Base-by-base conservation (phyloP, 495 filamentous ascomycete genomes). In the Arthonia radiata region DNA sequence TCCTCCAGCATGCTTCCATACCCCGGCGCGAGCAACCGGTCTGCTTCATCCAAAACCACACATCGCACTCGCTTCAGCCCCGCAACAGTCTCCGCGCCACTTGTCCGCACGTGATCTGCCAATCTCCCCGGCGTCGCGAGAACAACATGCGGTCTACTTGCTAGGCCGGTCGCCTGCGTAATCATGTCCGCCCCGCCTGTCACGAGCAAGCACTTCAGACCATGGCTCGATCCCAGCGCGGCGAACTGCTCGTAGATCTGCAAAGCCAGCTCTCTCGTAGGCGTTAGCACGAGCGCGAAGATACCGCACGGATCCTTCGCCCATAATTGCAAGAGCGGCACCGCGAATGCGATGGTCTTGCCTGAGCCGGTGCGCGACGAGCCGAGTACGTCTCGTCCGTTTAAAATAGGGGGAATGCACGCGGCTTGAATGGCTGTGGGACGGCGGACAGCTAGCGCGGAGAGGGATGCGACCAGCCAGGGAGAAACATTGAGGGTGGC, bases 311-410 rank as follows among this genome's bases (percentile, higher is more conserved):
- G 86, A 56, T 97, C 82, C 45, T 73, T 58, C 3, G 86, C 67
- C 86, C 82, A 94, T 48, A 68, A 68, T 42, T 93, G 83, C 27
- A 94, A 52, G 25, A 97, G 86, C 10, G 86, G 86, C 5, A 76
- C 78, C 8, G 82, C 70, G 50, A 97, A 97, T 18, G 86, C 82
- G 23, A 92, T 67, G n/a, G 86, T 97, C 54, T 97, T 97, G 44
- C 86, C 86, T n/a, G 83, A 92, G 51, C 86, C 86, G 3, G 86
- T 97, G 30, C 76, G 60, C 38, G 78, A 90, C 11, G 80, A 79
- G 37, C 89, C 86, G 37, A 97, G 91, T 37, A 81, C 91, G 48
- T 94, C 79, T 35, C 71, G 61, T 2, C 86, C 86, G 41, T 78
- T 67, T 28, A 97, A 43, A 24, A 94, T 91, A 37, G 74, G 70